Base-by-base conservation (phyloP, 129 eudicot species). In the Ambrosia trifida region DNA sequence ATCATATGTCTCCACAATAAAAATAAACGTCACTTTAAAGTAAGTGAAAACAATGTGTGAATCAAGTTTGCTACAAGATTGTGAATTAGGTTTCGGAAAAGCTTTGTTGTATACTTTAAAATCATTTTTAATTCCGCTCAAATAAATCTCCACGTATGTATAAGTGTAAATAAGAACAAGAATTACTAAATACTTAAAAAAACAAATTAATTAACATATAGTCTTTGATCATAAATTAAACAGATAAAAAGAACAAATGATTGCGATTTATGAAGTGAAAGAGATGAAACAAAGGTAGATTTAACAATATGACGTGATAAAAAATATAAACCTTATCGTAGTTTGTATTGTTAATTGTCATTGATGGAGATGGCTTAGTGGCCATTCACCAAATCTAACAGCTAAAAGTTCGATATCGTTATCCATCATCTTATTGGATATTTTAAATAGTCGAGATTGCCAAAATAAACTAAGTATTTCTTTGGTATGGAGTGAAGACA, bases 281-380 rank as follows among this genome's bases (percentile, higher is more conserved):
- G 10, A 9, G 2, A 45, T 3, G 10, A 0, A 9, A 7, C 10
- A 45, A 4, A 10, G 50, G 28, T 24, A 24, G 28, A 24, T 24
- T 24, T 24, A 24, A 24, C 28, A 24, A 24, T 0, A 0, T 0
- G 0, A 45, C 13, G 11, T 45, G 51, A 45, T 45, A 45, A 45
- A 45, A 45, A 13, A 36, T 36, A 36, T 36, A 36, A 4, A 36
- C 43, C 7, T 45, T 45, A 45, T 9, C 13, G 10, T 45, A 45
- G 1, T 44, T 44, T 44, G 53, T 17, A 20, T 44, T 20, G 13
- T 35, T 63, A 40, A 28, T 54, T 66, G 28, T 30, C 31, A 24
- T 5, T 44, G 71, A 66, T 11, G 41, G 40, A 11, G 41, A 66
- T 66, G 36, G 71, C 44, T 66, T 66, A 66, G 71, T 66, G 71